Conservation (phyloP, 352 stramenopile species). For the Phytophthora vignae region DNA sequence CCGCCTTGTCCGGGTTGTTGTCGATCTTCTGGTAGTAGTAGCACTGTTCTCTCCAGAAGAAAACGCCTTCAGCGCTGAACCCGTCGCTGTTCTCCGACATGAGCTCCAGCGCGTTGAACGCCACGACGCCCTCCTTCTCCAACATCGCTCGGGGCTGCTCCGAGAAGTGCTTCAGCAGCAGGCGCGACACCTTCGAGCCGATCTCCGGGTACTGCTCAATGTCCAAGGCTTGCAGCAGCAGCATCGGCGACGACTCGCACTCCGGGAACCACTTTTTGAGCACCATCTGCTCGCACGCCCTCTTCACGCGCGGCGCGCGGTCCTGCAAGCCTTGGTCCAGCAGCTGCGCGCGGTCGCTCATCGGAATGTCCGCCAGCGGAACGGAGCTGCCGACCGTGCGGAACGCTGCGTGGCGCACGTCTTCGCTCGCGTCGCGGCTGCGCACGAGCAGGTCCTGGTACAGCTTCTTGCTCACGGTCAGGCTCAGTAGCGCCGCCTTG, state of each 20-base stretch:
- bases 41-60: conserved; percentile 87
- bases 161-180: conserved; percentile 59
- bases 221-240: conserved; percentile 67
- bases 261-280: conserved; percentile 70
- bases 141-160: conserved; percentile 42
- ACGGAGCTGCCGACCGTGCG: conserved; percentile 54
- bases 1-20: conserved; percentile 61
- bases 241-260: conserved; percentile 58
- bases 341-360: conserved; percentile 73
- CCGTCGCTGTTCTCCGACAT: conserved; percentile 48
- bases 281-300: conserved; percentile 78
- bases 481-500: conserved; percentile 62
- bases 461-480: conserved; percentile 52
- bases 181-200: conserved; percentile 54
- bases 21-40: conserved; percentile 75
- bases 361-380: conserved; percentile 61
- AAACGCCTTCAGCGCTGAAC: conserved; percentile 64
- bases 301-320: conserved; percentile 53
- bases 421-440: conserved; percentile 76
- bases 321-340: conserved; percentile 83
- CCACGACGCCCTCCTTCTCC: conserved; percentile 39
- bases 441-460: conserved; percentile 72
- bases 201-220: conserved; percentile 68
- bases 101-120: conserved; percentile 59
- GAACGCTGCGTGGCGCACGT: conserved; percentile 72